Percentiles rank a stretch among this genome's conserved stretches.
phyloP scores from a whole-genome alignment of 177 flowering plant genomes.

The Telopea speciosissima region DNA sequence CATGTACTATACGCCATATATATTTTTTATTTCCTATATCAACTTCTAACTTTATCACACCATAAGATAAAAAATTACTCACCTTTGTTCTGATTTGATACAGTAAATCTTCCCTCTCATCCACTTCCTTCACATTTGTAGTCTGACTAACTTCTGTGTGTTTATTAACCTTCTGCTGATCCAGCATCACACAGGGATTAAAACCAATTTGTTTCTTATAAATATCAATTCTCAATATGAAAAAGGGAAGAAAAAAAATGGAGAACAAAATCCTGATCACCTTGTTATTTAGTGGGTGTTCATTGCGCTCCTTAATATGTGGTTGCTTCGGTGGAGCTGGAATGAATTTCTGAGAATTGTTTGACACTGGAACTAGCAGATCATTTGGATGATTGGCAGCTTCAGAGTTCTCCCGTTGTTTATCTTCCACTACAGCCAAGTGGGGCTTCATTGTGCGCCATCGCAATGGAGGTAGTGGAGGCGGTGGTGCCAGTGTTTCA shows the following conservation, averaged over 20 bases:
- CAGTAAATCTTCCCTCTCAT: conserved; percentile 56
- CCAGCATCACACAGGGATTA: conserved; percentile 19
- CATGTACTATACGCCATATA: too few species aligned
- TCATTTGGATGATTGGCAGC: conserved; percentile 18
- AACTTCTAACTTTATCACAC: not conserved
- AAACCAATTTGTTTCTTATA: not conserved
- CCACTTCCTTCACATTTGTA: conserved; percentile 23
- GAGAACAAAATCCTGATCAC: conserved; percentile 19
- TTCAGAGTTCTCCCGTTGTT: conserved; percentile 18
- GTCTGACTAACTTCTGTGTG: conserved; percentile 27
- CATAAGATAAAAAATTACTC: conserved; percentile 4
- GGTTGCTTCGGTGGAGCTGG: conserved; percentile 29
- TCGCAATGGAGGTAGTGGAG: conserved; percentile 69
- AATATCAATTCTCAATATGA: not conserved
- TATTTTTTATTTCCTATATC: not conserved
- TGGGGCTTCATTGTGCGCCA: conserved; percentile 42
- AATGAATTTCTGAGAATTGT: conserved; percentile 20
- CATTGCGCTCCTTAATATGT: conserved; percentile 10
- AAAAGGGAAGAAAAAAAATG: not conserved
- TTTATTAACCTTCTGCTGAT: conserved; percentile 22
- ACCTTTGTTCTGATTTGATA: conserved; percentile 59
- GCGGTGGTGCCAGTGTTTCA: conserved; percentile 45
- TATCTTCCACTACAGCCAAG: conserved; percentile 24
- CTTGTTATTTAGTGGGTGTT: conserved; percentile 27
- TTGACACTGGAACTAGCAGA: conserved; percentile 18